Evolutionary conservation across 2,329 filamentous ascomycete species (phyloP).

Genomic region (Ophiostoma montium): DNA sequence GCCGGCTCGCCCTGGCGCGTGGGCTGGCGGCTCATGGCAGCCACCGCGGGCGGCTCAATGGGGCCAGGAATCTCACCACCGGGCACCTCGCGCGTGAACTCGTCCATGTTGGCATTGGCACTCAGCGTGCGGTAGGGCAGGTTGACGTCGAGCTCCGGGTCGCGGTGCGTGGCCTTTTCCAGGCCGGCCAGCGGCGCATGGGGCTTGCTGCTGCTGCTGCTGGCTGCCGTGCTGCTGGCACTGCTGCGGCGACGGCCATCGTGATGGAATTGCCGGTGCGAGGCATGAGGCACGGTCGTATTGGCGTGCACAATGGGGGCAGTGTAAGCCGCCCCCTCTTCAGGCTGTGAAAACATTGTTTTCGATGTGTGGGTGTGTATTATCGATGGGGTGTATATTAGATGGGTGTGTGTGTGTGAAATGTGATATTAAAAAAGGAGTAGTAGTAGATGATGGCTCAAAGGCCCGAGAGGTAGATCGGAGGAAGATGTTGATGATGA

Average conservation of each 20-base stretch:
- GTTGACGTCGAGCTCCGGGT: conserved; percentile 24
- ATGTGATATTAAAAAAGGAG: not conserved
- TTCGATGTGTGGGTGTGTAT: too few species aligned
- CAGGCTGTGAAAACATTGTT: conserved; percentile 1
- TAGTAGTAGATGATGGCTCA: not conserved
- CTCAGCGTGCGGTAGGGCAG: conserved; percentile 43
- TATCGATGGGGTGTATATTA: too few species aligned
- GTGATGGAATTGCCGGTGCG: not conserved
- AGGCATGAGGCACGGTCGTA: conserved; percentile 4
- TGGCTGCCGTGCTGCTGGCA: conserved; percentile 2
- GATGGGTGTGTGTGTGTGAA: not conserved
- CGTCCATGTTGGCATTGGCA: conserved; percentile 36
- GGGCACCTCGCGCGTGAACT: conserved; percentile 43
- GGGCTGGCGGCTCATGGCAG: conserved; percentile 19
- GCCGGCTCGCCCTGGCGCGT: conserved; percentile 9
- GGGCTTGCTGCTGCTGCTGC: not conserved
- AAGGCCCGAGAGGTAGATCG: not conserved
- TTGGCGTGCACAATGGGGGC: conserved; percentile 6
- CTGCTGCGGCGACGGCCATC: not conserved
- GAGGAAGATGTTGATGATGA: not conserved
- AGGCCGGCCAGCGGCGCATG: not conserved
- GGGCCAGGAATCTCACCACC: conserved; percentile 36
- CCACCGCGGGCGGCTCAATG: conserved; percentile 29
- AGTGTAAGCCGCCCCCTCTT: not conserved
- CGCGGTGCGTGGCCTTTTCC: conserved; percentile 16